Evolutionary conservation across 2,329 filamentous ascomycete genomes (phyloP), one percentile per base, ranked within the genome.

Genomic region (Bertia moriformis): DNA sequence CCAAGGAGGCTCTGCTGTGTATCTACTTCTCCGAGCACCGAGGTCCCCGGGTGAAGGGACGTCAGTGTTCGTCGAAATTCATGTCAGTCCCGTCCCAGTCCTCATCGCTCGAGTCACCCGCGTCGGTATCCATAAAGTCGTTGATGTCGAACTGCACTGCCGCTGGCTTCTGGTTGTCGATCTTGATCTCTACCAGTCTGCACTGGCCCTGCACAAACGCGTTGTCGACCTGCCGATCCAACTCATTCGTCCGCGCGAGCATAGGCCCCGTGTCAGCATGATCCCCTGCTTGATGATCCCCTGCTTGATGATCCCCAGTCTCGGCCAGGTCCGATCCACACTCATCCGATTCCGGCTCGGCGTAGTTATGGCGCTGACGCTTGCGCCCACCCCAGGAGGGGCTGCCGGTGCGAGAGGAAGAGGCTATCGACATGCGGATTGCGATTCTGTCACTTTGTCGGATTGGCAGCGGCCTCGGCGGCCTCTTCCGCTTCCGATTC

Each of bases 121-220:
- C 54, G 45, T 73, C 69, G 4, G 57, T 58, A 43, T 72, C 69
- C 13, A 83, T 55, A 48, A 89, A 88, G 51, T 89, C 82, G 1
- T 69, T 73, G 63, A 86, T 83, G 17, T 68, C 69, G 45, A 69
- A 83, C 43, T 80, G 75, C 18, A 69, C 60, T 57, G 86, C 83
- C 2, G 67, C 67, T 4, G 78, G 76, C 43, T 84, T 78, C 51
- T 83, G 71, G 52, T 88, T 88, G 55, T 88, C 83, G 46, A 88
- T 78, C 35, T 73, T 63, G 33, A 88, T 69, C 43, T 82, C 71
- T 14, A 88, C 81, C 4, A 75, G 65, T 30, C 77, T 67, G 49
- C 83, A 89, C 46, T 79, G 65, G 1, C 81, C 81, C 43, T 88
- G 83, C 18, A 79, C 58, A 41, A 66, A 66, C 1, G 12, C 20